These are phyloP conservation scores for Cyclanthera cordifolia DNA, from an alignment of 306 rosid genomes.

Conservation along the genomic window DNA sequence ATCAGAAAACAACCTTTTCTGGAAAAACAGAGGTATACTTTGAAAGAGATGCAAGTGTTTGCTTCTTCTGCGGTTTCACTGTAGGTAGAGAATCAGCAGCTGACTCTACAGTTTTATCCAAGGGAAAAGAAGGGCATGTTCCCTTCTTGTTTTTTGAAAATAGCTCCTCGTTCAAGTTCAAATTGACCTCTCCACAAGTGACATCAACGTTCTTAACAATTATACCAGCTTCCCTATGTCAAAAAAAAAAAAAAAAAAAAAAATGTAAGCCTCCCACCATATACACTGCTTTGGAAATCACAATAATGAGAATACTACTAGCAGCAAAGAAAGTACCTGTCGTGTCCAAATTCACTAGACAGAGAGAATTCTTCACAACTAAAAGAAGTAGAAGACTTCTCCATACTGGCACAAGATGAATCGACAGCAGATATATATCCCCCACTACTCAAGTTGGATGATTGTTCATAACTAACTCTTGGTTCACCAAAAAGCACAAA, in stretches of 20 bases:
- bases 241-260: slow-evolving; percentile 17
- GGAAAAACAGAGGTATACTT: slow-evolving; percentile 71
- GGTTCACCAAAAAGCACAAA: slow-evolving; percentile 68
- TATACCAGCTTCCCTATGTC: slow-evolving; percentile 88
- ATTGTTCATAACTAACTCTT: slow-evolving; percentile 48
- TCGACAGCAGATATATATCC: slow-evolving; percentile 46
- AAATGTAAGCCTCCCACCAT: background rate
- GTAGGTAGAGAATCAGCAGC: slow-evolving; percentile 35
- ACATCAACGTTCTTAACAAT: slow-evolving; percentile 60
- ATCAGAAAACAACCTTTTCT: slow-evolving; percentile 65
- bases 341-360: slow-evolving; percentile 80
- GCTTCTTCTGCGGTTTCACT: slow-evolving; percentile 38
- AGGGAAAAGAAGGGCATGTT: slow-evolving; percentile 35
- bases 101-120: slow-evolving; percentile 30
- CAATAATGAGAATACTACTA: background rate
- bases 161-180: slow-evolving; percentile 70
- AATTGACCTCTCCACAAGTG: slow-evolving; percentile 52
- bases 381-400: slow-evolving; percentile 52
- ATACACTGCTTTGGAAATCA: background rate
- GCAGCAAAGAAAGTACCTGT: slow-evolving; percentile 49
- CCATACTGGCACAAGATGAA: slow-evolving; percentile 39
- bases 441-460: slow-evolving; percentile 45
- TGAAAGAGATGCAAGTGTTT: slow-evolving; percentile 45
- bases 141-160: slow-evolving; percentile 52
- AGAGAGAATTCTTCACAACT: slow-evolving; percentile 65